These are phyloP conservation scores for Daedaleopsis nitida DNA, from an alignment of 768 basidiomycete genomes.

Conservation along the genomic window DNA sequence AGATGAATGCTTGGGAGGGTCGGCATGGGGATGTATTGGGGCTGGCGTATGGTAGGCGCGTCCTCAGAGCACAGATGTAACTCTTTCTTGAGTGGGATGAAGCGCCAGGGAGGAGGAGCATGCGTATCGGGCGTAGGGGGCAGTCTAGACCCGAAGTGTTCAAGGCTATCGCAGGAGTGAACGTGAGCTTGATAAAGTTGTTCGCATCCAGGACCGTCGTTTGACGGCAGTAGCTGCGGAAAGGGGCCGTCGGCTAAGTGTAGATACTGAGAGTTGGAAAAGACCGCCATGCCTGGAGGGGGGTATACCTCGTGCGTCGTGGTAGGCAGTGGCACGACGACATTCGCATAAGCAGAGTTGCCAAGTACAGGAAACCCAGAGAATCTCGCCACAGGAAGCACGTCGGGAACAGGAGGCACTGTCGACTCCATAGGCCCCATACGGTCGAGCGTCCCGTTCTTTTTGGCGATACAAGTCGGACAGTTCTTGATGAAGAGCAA, in stretches of 20 bases:
- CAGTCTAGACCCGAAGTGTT: background rate
- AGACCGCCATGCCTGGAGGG: background rate
- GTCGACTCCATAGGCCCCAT: background rate
- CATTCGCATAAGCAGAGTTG: background rate
- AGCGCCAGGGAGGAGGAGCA: background rate
- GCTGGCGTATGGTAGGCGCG: background rate
- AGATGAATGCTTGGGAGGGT: conserved; percentile 5
- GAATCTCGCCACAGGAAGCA: background rate
- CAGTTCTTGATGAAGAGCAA: conserved; percentile 78
- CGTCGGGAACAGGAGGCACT: background rate
- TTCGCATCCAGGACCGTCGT: background rate
- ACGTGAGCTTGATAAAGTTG: background rate
- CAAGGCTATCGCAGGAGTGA: background rate
- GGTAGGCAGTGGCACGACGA: background rate
- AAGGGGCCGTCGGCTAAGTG: background rate
- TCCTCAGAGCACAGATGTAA: background rate
- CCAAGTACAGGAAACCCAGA: background rate
- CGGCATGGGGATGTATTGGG: background rate
- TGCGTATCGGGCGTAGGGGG: background rate
- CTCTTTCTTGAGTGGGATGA: background rate
- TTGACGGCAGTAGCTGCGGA: background rate
- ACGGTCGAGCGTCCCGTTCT: conserved; percentile 31
- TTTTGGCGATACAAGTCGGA: conserved; percentile 65
- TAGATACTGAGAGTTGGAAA: background rate
- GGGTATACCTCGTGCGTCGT: background rate